A percentile compares a stretch with the other conserved stretches of the same genome.
These are phyloP conservation scores for Colletotrichum tofieldiae DNA, from an alignment of 2,329 filamentous ascomycete species.

Conservation along the genomic window DNA sequence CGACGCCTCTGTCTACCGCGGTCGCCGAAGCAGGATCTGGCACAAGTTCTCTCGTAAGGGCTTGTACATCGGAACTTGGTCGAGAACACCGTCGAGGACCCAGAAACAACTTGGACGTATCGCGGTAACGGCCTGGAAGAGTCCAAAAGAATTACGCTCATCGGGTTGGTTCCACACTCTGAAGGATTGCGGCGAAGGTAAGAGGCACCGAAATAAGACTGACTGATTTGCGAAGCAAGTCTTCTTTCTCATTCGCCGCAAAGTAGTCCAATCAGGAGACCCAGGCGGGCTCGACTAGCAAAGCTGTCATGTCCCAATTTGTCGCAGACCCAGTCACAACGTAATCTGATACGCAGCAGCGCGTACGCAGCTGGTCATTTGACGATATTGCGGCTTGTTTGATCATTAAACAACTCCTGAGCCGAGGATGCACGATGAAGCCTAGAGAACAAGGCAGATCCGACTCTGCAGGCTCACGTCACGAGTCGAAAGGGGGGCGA, in stretches of 20 bases:
- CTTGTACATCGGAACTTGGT: not conserved
- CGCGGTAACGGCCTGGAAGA: not conserved
- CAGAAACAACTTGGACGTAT: not conserved
- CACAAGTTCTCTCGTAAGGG: not conserved
- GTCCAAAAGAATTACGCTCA: not conserved
- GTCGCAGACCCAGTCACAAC: not conserved
- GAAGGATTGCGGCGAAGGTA: constrained; percentile 23
- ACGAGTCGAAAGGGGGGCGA: constrained; percentile 17
- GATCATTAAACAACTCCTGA: constrained; percentile 1
- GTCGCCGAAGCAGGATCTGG: constrained; percentile 3
- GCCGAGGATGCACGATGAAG: constrained; percentile 1
- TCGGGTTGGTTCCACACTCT: not conserved
- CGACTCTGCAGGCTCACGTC: not conserved
- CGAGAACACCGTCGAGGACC: not conserved
- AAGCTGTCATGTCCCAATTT: not conserved
- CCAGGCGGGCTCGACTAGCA: not conserved
- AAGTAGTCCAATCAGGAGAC: constrained; percentile 2
- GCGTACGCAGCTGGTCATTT: constrained; percentile 1
- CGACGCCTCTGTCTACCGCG: not conserved
- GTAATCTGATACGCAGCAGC: not conserved
- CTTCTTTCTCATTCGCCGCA: constrained; percentile 23
- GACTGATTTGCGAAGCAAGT: not conserved
- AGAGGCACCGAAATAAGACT: constrained; percentile 17
- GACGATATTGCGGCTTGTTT: not conserved
- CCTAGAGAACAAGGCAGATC: constrained; percentile 5